These are phyloP conservation scores for Saccharomyces uvarum DNA, from an alignment of 1,139 yeast species.

Conservation along the genomic window DNA sequence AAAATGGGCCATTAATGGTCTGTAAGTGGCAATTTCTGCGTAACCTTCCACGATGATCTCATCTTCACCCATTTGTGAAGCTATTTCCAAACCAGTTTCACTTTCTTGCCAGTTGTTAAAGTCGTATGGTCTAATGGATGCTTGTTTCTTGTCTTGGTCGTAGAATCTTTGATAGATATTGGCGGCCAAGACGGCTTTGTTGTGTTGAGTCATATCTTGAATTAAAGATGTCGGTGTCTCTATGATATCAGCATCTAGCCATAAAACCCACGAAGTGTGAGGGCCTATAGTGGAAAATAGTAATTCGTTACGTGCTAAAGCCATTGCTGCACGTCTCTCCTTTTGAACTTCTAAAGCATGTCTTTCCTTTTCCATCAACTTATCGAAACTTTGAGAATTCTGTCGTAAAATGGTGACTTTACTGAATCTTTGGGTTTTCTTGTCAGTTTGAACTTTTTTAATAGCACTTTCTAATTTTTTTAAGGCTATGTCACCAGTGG, in stretches of 20 bases:
- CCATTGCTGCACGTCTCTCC: slow-evolving; percentile 83
- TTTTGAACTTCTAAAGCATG: slow-evolving; percentile 75
- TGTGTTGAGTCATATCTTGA: slow-evolving; percentile 81
- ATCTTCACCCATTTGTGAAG: slow-evolving; percentile 65
- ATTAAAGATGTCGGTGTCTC: slow-evolving; percentile 77
- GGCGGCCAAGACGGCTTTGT: slow-evolving; percentile 82
- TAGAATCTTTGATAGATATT: slow-evolving; percentile 81
- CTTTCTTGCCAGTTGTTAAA: slow-evolving; percentile 95
- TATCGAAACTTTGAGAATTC: slow-evolving; percentile 67
- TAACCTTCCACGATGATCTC: slow-evolving; percentile 92
- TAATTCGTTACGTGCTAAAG: slow-evolving; percentile 84
- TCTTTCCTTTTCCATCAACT: slow-evolving; percentile 72
- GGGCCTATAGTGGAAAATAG: slow-evolving; percentile 86
- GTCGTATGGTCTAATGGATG: slow-evolving; percentile 81
- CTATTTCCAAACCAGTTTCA: slow-evolving; percentile 73
- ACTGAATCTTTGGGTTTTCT: slow-evolving; percentile 54
- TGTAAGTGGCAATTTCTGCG: slow-evolving; percentile 82
- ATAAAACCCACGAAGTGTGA: slow-evolving; percentile 85
- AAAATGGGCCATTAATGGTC: slow-evolving; percentile 91
- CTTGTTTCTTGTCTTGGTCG: slow-evolving; percentile 49
- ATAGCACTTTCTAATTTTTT: slow-evolving; percentile 64
- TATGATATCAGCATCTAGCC: slow-evolving; percentile 91
- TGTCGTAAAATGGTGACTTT: slow-evolving; percentile 84
- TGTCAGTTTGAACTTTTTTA: slow-evolving; percentile 55
- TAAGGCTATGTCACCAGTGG: slow-evolving; percentile 74